Evolutionary conservation across 352 stramenopile species (phyloP), one percentile per base, ranked within the genome.

Genomic region (Globisporangium okanoganense): DNA sequence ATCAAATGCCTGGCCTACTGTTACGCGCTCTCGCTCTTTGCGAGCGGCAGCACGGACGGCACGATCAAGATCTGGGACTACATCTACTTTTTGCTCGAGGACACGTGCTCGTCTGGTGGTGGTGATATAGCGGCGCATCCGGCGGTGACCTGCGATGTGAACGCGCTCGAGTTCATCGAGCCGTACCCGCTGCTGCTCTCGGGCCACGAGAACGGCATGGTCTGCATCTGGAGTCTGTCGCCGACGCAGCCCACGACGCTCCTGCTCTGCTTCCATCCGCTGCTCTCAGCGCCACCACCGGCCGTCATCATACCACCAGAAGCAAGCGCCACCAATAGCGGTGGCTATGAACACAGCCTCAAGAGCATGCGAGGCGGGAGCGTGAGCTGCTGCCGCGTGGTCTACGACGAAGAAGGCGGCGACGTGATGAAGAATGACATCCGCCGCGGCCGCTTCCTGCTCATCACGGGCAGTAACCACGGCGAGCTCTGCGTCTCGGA

Each of bases 11-110:
- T 94, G 13, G 76, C 82, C 1, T 94, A 91, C 41, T 92, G 78
- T 48, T 86, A 91, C 53, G 68, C 80, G 3, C 67, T 94, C 57
- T 79, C 78, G 16, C 62, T 94, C 0, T 70, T 92, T 7, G 84
- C 70, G 0, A 92, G 78, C 14, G 84, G 78, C 16, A 76, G 76
- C 13, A 76, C 72, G 0, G 82, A 92, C 31, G 82, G 80, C 10
- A 41, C 51, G 12, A 85, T 94, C 55, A 90, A 94, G 58, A 79
- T 94, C n/a, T 94, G 84, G 84, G 84, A 94, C 66, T 92, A 92
- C 49, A 77, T 93, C 51, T 93, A 88, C 53, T 93, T 93, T 41
- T 61, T 93, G 16, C 74, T 92, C 0, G 84, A 93, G 48, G 79
- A 92, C 31, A 74, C 64, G 22, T 87, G 80, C 48, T 65, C 50